Evolutionary conservation across 2,329 filamentous ascomycete genomes (phyloP).

Genomic region (Nannizzia gypsea): DNA sequence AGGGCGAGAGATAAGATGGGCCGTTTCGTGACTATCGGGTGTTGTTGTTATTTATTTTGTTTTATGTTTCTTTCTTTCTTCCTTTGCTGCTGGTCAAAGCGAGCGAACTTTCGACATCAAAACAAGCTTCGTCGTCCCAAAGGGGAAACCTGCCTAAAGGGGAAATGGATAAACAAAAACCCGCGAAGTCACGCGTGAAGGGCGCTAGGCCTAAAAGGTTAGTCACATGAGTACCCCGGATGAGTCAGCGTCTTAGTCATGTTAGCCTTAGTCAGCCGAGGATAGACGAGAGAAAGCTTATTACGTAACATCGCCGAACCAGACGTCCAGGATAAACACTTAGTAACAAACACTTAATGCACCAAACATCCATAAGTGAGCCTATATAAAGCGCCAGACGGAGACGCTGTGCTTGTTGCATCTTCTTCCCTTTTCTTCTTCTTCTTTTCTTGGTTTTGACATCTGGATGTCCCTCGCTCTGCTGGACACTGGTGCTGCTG

Average conservation of each 20-base stretch:
- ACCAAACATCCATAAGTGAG: neutral
- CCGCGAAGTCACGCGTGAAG: neutral
- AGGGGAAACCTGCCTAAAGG: neutral
- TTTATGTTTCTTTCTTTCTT: neutral
- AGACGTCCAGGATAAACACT: neutral
- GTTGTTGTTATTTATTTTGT: neutral
- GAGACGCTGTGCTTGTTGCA: neutral
- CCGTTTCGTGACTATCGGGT: no score
- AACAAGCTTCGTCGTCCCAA: neutral
- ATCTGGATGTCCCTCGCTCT: neutral
- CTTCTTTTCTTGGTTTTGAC: neutral
- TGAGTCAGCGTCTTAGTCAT: neutral
- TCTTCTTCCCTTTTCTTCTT: neutral
- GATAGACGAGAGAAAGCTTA: neutral
- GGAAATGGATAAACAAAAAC: conserved; percentile 3
- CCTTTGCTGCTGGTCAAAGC: neutral
- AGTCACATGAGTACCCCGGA: neutral
- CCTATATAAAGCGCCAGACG: neutral
- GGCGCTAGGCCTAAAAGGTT: neutral
- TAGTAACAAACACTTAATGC: neutral
- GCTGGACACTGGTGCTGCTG: neutral
- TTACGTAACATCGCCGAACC: no score
- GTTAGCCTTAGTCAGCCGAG: neutral
- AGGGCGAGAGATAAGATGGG: no score
- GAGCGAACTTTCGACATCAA: neutral